A percentile compares a stretch with the other conserved stretches of the same genome.
Evolutionary conservation across 129 eudicot genomes (phyloP).

Genomic region (Calendula officinalis): DNA sequence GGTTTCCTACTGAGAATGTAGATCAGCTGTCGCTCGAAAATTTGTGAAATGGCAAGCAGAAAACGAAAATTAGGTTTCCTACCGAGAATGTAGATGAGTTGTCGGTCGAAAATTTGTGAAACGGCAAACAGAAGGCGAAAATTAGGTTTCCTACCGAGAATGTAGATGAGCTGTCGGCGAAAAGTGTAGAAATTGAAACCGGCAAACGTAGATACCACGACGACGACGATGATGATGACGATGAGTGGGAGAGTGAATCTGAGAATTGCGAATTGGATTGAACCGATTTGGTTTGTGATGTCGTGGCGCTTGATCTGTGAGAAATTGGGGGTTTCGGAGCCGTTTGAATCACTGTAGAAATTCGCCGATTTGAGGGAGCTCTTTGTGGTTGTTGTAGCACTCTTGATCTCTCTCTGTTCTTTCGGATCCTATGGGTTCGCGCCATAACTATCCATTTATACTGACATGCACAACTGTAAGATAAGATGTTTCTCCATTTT

Average conservation of each 20-base stretch:
- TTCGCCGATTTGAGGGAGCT: constrained; percentile 39
- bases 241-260: constrained; percentile 1
- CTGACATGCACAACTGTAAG: too few relatives aligned
- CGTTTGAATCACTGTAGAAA: constrained; percentile 31
- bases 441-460: background rate
- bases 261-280: constrained; percentile 14
- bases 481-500: too few relatives aligned
- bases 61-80: background rate
- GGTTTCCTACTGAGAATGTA: constrained; percentile 4
- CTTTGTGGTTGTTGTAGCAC: constrained; percentile 34
- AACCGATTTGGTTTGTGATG: constrained; percentile 17
- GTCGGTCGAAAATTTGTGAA: constrained; percentile 10
- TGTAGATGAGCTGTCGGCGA: constrained; percentile 11
- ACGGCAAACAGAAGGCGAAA: background rate
- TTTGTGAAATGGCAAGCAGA: background rate
- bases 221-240: constrained; percentile 25
- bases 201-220: constrained; percentile 1
- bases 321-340: constrained; percentile 41
- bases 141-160: background rate
- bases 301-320: constrained; percentile 29
- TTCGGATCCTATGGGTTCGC: constrained; percentile 25
- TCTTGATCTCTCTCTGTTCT: too few relatives aligned
- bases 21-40: constrained; percentile 10
- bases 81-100: constrained; percentile 8
- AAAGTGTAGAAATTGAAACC: constrained; percentile 4